A percentile compares a stretch with the other conserved stretches of the same genome.
These are phyloP conservation scores for Talaromyces sp. DNA, from an alignment of 2,329 filamentous ascomycete species.

Conservation along the genomic window DNA sequence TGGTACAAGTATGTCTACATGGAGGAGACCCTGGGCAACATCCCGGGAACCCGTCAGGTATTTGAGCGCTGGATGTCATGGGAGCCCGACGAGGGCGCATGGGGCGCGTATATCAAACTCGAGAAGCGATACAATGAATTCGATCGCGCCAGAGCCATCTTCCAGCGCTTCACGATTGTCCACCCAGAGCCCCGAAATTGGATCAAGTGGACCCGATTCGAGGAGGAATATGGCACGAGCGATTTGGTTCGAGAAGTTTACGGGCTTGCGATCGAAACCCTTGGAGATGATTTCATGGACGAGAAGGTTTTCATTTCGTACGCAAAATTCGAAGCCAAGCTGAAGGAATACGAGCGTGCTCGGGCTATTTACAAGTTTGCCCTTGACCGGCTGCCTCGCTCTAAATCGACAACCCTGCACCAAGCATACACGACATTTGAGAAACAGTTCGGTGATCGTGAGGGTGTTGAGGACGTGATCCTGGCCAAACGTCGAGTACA, in stretches of 20 bases:
- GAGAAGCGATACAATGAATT: constrained; percentile 94
- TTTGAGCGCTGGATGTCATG: constrained; percentile 99
- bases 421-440: constrained; percentile 96
- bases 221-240: constrained; percentile 90
- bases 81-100: constrained; percentile 94
- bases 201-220: constrained; percentile 98
- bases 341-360: constrained; percentile 92
- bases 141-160: constrained; percentile 83
- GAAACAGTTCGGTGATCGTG: constrained; percentile 91
- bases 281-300: constrained; percentile 93
- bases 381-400: constrained; percentile 82
- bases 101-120: constrained; percentile 93
- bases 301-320: constrained; percentile 94
- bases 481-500: constrained; percentile 87
- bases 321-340: constrained; percentile 86
- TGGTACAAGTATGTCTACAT: constrained; percentile 99
- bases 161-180: constrained; percentile 82
- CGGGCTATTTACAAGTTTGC: constrained; percentile 97
- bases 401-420: constrained; percentile 77
- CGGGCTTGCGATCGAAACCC: constrained; percentile 76
- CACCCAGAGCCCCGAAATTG: constrained; percentile 94
- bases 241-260: constrained; percentile 91
- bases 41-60: constrained; percentile 84
- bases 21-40: constrained; percentile 95
- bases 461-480: constrained; percentile 93